phyloP scores from a whole-genome alignment of 305 asterid species.

The Plantago lanceolata region DNA sequence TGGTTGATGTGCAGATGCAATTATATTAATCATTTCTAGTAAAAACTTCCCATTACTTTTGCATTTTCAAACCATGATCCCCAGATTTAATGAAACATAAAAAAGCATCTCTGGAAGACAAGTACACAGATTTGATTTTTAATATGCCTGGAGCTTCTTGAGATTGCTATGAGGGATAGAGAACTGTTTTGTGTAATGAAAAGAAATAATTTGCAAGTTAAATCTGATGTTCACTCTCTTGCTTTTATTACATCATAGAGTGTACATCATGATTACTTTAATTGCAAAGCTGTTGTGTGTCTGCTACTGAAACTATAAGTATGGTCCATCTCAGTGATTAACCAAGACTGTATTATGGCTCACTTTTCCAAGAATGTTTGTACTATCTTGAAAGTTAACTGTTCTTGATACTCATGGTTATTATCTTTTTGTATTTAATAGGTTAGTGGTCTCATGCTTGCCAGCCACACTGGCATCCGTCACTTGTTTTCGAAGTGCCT shows the following conservation, averaged over 20 bases:
- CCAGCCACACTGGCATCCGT: slow-evolving; percentile 98
- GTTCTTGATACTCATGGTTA: not conserved
- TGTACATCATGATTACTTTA: not conserved
- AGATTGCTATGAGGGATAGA: too few species aligned
- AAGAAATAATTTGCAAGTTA: not conserved
- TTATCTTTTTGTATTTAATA: slow-evolving; percentile 29
- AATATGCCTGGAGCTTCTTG: too few species aligned
- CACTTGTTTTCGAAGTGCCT: slow-evolving; percentile 92
- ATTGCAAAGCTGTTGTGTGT: not conserved
- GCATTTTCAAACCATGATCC: too few species aligned
- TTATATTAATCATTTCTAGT: too few species aligned
- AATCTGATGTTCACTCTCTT: not conserved
- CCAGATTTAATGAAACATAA: too few species aligned
- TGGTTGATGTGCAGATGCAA: not conserved
- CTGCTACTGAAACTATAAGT: not conserved
- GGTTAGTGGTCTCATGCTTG: slow-evolving; percentile 99
- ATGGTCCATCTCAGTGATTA: not conserved
- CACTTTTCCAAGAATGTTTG: not conserved
- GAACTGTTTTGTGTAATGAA: too few species aligned
- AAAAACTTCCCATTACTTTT: too few species aligned
- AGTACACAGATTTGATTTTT: too few species aligned
- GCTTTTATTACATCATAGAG: not conserved
- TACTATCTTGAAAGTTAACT: not conserved
- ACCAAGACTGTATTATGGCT: not conserved
- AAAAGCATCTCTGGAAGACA: too few species aligned